These are phyloP conservation scores for Arthrinium phaeospermum DNA, from an alignment of 2,329 filamentous ascomycete species.

Conservation along the genomic window DNA sequence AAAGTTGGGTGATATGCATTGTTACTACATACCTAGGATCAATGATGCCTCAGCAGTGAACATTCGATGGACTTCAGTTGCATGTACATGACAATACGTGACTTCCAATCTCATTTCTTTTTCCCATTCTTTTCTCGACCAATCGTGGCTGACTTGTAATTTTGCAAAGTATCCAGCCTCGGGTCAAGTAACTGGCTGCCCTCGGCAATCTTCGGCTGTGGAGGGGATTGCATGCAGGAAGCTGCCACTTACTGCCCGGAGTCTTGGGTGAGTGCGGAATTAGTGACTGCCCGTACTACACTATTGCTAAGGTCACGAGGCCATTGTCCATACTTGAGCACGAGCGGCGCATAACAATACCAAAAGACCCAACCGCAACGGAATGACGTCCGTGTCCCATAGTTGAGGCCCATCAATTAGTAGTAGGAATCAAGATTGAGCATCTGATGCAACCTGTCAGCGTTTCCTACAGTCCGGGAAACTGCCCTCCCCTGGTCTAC, in stretches of 20 bases:
- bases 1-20: neutral
- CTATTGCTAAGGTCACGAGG: neutral
- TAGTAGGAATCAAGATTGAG: neutral
- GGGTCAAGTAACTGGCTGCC: neutral
- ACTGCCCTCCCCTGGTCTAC: neutral
- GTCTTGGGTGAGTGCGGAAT: neutral
- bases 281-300: neutral
- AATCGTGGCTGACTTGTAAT: neutral
- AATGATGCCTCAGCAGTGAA: neutral
- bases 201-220: constrained; percentile 13
- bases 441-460: neutral
- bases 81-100: neutral
- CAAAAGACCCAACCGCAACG: neutral
- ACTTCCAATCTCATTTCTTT: neutral
- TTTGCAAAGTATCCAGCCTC: neutral
- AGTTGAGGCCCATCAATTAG: neutral
- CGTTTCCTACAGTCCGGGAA: neutral
- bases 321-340: neutral
- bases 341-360: neutral
- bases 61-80: neutral
- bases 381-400: neutral
- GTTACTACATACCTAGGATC: neutral
- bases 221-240: neutral
- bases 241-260: neutral
- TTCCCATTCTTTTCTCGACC: neutral